Evolutionary conservation across 306 rosid genomes (phyloP).

Genomic region (Fragaria iinumae): DNA sequence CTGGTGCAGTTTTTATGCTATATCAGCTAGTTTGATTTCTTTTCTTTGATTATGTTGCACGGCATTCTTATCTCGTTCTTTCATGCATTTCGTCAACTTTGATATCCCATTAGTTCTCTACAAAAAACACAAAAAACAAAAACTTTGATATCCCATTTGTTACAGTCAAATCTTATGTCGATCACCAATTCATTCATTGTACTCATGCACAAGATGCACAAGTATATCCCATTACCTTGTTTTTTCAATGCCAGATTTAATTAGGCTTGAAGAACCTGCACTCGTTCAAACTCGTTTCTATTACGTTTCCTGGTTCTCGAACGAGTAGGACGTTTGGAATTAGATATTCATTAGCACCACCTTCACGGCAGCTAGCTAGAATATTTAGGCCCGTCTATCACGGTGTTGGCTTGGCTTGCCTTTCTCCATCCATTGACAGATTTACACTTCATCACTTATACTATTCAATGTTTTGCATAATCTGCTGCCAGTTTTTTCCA

Average conservation of each 20-base stretch:
- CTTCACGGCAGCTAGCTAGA: neutral
- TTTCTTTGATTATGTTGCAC: neutral
- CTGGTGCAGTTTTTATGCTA: too few species aligned
- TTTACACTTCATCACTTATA: neutral
- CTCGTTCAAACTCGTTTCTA: too few species aligned
- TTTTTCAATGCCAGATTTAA: too few species aligned
- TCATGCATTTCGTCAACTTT: neutral
- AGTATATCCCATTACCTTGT: too few species aligned
- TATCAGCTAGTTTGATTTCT: neutral
- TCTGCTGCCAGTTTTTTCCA: neutral
- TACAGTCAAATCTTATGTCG: neutral
- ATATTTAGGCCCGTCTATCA: constrained; percentile 5
- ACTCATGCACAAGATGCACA: too few species aligned
- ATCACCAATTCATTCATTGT: too few species aligned
- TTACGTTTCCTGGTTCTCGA: neutral
- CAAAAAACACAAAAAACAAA: too few species aligned
- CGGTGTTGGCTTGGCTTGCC: neutral
- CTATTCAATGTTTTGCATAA: neutral
- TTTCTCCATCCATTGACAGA: neutral
- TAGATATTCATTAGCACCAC: neutral
- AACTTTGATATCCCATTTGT: neutral
- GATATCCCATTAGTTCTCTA: too few species aligned
- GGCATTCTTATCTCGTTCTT: neutral
- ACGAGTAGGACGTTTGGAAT: neutral
- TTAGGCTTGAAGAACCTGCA: too few species aligned